Percentiles rank a stretch among this genome's conserved stretches.
These are phyloP conservation scores for Gleditsia sinensis DNA, from an alignment of 306 rosid species.

Conservation along the genomic window DNA sequence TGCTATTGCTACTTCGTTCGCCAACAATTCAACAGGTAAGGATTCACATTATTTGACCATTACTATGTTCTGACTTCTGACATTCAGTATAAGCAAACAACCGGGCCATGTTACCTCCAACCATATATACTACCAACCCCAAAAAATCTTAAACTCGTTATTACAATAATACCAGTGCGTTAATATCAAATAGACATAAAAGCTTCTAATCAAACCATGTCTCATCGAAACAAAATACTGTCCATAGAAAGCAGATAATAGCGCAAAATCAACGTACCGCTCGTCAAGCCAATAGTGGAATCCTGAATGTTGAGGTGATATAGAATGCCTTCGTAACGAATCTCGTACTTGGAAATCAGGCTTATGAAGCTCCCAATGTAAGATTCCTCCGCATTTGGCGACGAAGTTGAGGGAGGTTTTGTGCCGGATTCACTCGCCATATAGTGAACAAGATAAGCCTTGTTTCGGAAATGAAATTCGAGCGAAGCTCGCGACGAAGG, in stretches of 20 bases:
- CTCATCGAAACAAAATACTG: slow-evolving; percentile 3
- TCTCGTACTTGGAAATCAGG: slow-evolving; percentile 68
- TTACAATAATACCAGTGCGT: background rate
- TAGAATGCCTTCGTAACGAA: slow-evolving; percentile 78
- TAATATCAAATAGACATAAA: background rate
- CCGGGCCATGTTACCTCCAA: background rate
- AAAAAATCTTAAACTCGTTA: background rate
- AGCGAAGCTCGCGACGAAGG: background rate
- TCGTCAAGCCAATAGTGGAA: slow-evolving; percentile 67
- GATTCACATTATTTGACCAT: background rate
- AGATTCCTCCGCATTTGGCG: slow-evolving; percentile 41
- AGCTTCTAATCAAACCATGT: background rate
- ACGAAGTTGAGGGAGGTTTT: slow-evolving; percentile 16
- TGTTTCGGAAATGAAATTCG: background rate
- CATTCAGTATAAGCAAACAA: background rate
- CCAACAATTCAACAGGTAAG: background rate
- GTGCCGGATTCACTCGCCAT: slow-evolving; percentile 53
- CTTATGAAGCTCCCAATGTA: slow-evolving; percentile 65
- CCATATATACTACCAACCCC: background rate
- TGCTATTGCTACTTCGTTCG: background rate
- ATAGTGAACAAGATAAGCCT: background rate
- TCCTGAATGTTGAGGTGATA: slow-evolving; percentile 47
- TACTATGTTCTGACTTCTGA: background rate
- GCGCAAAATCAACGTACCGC: slow-evolving; percentile 41
- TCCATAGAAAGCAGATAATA: background rate